Evolutionary conservation across 2,329 filamentous ascomycete species (phyloP), one percentile per base, ranked within the genome.

Genomic region (Xylaria hypoxylon): DNA sequence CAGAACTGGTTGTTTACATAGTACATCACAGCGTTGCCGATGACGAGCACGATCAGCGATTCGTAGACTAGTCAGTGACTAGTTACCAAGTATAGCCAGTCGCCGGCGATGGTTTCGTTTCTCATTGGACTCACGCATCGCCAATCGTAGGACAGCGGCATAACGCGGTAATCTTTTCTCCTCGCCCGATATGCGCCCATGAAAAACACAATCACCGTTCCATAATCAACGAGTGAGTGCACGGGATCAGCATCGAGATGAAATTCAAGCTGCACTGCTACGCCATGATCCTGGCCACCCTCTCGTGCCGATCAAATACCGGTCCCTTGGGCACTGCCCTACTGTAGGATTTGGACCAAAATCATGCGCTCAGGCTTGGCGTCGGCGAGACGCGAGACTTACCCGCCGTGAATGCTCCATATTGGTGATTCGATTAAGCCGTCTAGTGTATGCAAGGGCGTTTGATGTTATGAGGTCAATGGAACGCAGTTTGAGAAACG

Each of bases 331-430:
- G 50, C 38, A 35, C 15, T 44, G 52, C 35, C 52, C 52, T 44
- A 42, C 24, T 19, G 35, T 26, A 55, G 52, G 52, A 55, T 55
- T 55, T n/a, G 35, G 26, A 47, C 38, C 35, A 53, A 44, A 47
- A 62, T 55, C 47, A 50, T 50, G 60, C 40, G 61, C 57, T 44
- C 51, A 45, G 47, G 17, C 47, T 61, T 51, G 51, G 50, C 58
- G 42, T 68, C 63, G 60, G 66, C 59, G 66, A 62, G 62, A 64
- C 59, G 63, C 59, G 64, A 60, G 35, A 65, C 53, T 51, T 56
- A 47, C 51, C 58, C 38, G 45, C 45, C 33, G 33, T 11, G 45
- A 59, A 19, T 33, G 45, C 15, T 11, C 44, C 28, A 26, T 33
- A 38, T 15, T 22, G 17, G 33, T 10, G 38, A 53, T 53, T 61